These are phyloP conservation scores for Beauveria varroae DNA, from an alignment of 2,329 filamentous ascomycete species.

Conservation along the genomic window DNA sequence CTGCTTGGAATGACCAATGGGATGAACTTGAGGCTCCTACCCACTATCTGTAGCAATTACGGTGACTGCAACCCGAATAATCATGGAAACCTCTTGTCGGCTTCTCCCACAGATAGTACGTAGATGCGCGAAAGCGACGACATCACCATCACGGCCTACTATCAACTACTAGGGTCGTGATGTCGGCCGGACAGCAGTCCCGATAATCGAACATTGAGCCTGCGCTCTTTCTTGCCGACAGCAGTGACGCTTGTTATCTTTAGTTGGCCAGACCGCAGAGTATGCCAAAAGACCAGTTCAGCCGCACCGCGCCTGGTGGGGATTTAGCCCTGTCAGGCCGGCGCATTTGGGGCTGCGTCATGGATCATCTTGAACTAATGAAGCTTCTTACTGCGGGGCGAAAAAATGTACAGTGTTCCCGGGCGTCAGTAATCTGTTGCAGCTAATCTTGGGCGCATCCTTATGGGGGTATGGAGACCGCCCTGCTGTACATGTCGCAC, in stretches of 20 bases:
- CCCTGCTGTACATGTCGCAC: neutral
- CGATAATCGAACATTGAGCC: too few species aligned
- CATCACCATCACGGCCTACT: neutral
- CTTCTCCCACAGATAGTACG: neutral
- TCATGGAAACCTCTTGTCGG: too few species aligned
- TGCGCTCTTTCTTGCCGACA: neutral
- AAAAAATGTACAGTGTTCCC: neutral
- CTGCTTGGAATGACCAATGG: neutral
- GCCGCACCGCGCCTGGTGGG: conserved; percentile 3
- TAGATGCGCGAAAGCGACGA: neutral
- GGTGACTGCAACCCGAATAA: too few species aligned
- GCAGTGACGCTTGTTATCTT: neutral
- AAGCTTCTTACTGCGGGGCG: neutral
- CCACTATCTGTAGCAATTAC: too few species aligned
- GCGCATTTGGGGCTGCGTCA: neutral
- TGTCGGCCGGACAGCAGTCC: neutral
- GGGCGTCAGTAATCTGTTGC: neutral
- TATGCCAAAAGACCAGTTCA: neutral
- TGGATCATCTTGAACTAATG: neutral
- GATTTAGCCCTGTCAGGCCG: neutral
- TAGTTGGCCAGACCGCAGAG: neutral
- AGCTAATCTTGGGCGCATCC: neutral
- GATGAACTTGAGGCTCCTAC: neutral
- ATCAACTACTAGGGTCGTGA: neutral
- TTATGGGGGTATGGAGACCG: neutral